Percentiles rank a stretch among this genome's conserved stretches.
These are phyloP conservation scores for Novymonas esmeraldas DNA, from an alignment of 208 protist species.

Conservation along the genomic window DNA sequence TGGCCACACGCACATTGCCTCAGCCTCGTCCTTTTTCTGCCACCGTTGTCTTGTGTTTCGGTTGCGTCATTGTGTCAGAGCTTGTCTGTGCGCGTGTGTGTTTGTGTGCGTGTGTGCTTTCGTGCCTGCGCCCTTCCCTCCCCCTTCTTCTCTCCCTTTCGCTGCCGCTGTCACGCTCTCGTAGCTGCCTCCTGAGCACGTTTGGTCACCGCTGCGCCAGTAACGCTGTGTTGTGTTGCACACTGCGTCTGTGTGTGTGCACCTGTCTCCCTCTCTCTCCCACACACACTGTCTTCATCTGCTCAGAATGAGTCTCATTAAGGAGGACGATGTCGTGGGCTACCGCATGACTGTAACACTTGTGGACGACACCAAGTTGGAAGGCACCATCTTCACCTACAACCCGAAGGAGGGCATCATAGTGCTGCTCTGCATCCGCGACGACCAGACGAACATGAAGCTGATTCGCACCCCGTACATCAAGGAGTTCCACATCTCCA, in stretches of 20 bases:
- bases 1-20: neutral
- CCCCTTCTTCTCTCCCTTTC: constrained; percentile 6
- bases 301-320: constrained; percentile 51
- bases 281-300: neutral
- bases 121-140: neutral
- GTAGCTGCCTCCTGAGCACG: neutral
- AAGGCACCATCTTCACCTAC: constrained; percentile 86
- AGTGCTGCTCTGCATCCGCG: constrained; percentile 59
- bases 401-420: constrained; percentile 73
- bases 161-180: neutral
- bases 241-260: too few species aligned
- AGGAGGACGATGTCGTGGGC: constrained; percentile 75
- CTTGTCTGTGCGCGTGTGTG: neutral
- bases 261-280: neutral
- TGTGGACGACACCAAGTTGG: constrained; percentile 60
- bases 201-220: neutral
- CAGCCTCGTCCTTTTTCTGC: neutral
- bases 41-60: neutral
- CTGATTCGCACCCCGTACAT: constrained; percentile 81
- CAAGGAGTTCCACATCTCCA: constrained; percentile 58
- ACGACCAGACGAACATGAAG: constrained; percentile 55
- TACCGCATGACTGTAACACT: constrained; percentile 61
- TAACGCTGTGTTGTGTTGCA: too few species aligned
- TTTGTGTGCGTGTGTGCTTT: neutral
- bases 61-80: neutral